These are phyloP conservation scores for Fusarium keratoplasticum DNA, from an alignment of 2,329 filamentous ascomycete genomes.

Conservation along the genomic window DNA sequence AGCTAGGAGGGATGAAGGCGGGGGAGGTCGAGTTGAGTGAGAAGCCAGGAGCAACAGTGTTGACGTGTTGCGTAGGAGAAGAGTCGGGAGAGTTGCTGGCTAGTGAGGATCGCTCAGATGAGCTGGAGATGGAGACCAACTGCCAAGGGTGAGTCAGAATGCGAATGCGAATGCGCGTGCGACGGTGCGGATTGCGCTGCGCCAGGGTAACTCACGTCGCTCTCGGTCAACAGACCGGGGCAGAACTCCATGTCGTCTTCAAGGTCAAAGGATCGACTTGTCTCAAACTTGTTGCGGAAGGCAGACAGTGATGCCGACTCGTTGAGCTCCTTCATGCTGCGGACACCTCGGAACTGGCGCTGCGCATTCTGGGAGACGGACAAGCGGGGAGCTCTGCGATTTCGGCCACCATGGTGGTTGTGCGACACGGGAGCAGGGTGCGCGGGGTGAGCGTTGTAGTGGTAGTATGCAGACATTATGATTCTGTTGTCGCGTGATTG, in stretches of 20 bases:
- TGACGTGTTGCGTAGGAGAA: conserved; percentile 89
- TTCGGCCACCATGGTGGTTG: conserved; percentile 86
- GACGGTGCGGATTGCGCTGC: conserved; percentile 11
- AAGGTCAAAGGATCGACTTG: conserved; percentile 91
- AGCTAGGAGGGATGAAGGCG: conserved; percentile 73
- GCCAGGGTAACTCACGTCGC: conserved; percentile 76
- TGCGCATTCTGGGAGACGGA: conserved; percentile 85
- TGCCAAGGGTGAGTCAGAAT: conserved; percentile 60
- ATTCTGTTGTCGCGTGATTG: conserved; percentile 8
- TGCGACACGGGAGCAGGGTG: conserved; percentile 72
- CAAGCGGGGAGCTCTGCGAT: conserved; percentile 84
- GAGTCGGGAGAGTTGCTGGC: conserved; percentile 94
- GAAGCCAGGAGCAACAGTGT: conserved; percentile 81
- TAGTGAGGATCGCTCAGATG: conserved; percentile 93
- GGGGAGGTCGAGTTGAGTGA: conserved; percentile 77
- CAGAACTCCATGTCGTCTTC: conserved; percentile 98
- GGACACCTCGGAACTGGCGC: conserved; percentile 86
- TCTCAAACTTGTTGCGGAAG: conserved; percentile 90
- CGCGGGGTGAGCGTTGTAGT: conserved; percentile 70
- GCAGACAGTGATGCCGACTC: conserved; percentile 80
- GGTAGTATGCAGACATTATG: conserved; percentile 74
- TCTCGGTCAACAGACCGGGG: conserved; percentile 90
- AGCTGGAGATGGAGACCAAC: conserved; percentile 91
- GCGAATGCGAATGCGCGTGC: conserved; percentile 7
- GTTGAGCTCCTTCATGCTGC: conserved; percentile 86